phyloP scores from a whole-genome alignment of 306 rosid species.

The Dicorynia guianensis region DNA sequence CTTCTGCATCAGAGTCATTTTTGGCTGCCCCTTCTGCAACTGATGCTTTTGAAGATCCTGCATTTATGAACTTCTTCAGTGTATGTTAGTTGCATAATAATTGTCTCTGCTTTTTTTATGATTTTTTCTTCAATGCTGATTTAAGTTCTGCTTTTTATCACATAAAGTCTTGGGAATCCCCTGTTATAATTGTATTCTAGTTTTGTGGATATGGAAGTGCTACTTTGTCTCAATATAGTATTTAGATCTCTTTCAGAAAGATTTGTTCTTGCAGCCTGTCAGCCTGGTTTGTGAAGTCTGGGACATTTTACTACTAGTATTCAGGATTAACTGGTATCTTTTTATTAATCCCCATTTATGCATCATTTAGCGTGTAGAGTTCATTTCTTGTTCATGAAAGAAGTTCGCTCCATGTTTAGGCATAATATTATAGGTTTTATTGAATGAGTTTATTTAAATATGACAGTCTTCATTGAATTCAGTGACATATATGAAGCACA shows the following conservation, averaged over 20 bases:
- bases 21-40: constrained; percentile 53
- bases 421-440: too few relatives aligned
- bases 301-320: too few relatives aligned
- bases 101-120: constrained; percentile 31
- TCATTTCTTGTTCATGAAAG: too few relatives aligned
- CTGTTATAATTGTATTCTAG: not conserved
- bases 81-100: constrained; percentile 50
- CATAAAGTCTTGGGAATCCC: constrained; percentile 6
- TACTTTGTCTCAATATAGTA: not conserved
- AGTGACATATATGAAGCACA: not conserved
- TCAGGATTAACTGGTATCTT: not conserved
- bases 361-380: not conserved
- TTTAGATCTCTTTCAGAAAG: too few relatives aligned
- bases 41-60: constrained; percentile 66
- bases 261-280: not conserved
- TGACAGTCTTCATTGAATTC: not conserved
- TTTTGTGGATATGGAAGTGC: not conserved
- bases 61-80: constrained; percentile 62
- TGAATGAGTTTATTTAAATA: not conserved
- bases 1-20: constrained; percentile 60
- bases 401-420: not conserved
- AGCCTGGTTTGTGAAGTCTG: not conserved
- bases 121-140: constrained; percentile 15
- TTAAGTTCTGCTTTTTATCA: constrained; percentile 21
- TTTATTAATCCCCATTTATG: too few relatives aligned